Conservation (phyloP, 345 rosid species). For the Xanthoceras sorbifolium region DNA sequence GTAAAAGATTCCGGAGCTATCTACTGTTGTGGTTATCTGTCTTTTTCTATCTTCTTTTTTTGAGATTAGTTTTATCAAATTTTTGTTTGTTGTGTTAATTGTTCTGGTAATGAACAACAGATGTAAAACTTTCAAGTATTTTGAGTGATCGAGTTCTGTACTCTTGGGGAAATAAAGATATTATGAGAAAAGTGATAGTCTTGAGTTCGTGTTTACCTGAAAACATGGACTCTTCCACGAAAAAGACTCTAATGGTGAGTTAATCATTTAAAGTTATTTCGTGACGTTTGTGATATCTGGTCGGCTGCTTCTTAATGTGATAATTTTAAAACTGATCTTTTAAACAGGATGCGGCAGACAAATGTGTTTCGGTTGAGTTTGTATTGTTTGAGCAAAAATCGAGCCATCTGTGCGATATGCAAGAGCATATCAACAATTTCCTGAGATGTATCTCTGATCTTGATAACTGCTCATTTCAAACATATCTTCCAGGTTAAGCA, state of each 20-base stretch:
- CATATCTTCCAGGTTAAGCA: conserved; percentile 61
- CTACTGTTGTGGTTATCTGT: conserved; percentile 38
- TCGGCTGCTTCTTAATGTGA: background rate
- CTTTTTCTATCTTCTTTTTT: conserved; percentile 14
- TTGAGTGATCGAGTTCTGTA: conserved; percentile 66
- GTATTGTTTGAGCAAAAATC: conserved; percentile 58
- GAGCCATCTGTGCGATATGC: conserved; percentile 48
- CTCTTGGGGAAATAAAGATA: conserved; percentile 74
- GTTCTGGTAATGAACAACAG: conserved; percentile 34
- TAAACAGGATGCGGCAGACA: conserved; percentile 78
- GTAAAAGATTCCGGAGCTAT: conserved; percentile 50
- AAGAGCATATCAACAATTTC: conserved; percentile 53
- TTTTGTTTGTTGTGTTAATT: background rate
- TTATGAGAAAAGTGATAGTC: conserved; percentile 67
- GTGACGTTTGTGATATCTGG: background rate
- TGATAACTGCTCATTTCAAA: conserved; percentile 74
- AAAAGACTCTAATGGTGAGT: conserved; percentile 63
- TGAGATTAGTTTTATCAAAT: background rate
- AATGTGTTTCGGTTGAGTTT: conserved; percentile 75
- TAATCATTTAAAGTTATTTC: background rate
- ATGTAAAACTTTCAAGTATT: conserved; percentile 56
- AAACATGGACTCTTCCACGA: conserved; percentile 40
- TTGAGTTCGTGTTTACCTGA: conserved; percentile 62
- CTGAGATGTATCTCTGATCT: conserved; percentile 67
- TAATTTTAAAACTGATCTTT: conserved; percentile 7